Evolutionary conservation across 164 flowering plant species (phyloP).

Genomic region (Vitis cinerea): DNA sequence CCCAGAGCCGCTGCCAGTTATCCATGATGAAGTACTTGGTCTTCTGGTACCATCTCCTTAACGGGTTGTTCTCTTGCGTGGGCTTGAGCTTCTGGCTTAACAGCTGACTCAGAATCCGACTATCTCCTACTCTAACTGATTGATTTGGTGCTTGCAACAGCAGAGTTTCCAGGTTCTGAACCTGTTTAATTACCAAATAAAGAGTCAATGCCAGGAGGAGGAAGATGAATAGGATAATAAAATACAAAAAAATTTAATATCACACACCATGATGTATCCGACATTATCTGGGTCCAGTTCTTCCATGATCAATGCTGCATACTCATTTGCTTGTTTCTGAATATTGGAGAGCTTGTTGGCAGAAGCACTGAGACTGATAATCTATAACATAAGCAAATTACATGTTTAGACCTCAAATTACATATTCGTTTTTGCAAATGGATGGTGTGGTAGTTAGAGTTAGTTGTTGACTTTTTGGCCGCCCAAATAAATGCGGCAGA

Average conservation of each 20-base stretch:
- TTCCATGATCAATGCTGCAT: constrained; percentile 51
- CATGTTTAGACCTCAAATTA: background rate
- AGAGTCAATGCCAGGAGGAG: no score
- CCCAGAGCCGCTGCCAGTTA: constrained; percentile 43
- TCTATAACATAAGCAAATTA: constrained; percentile 20
- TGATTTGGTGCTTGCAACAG: constrained; percentile 35
- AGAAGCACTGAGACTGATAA: constrained; percentile 47
- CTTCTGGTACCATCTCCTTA: constrained; percentile 27
- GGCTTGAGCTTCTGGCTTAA: constrained; percentile 44
- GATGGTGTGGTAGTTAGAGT: background rate
- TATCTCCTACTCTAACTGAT: constrained; percentile 29
- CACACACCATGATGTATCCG: constrained; percentile 44
- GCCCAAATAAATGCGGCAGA: no score
- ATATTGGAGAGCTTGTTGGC: constrained; percentile 43
- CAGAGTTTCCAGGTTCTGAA: constrained; percentile 37
- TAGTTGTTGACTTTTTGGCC: background rate
- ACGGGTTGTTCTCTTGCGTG: constrained; percentile 30
- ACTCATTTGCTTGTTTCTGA: constrained; percentile 40
- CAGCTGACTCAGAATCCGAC: constrained; percentile 33
- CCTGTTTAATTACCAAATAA: constrained; percentile 17
- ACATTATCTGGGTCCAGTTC: constrained; percentile 44
- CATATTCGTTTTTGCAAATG: no score
- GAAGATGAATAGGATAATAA: no score
- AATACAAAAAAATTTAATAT: no score
- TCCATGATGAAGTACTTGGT: constrained; percentile 33